A percentile compares a stretch with the other conserved stretches of the same genome.
Evolutionary conservation across 331 rosid species (phyloP).

Genomic region (Phaseolus coccineus): DNA sequence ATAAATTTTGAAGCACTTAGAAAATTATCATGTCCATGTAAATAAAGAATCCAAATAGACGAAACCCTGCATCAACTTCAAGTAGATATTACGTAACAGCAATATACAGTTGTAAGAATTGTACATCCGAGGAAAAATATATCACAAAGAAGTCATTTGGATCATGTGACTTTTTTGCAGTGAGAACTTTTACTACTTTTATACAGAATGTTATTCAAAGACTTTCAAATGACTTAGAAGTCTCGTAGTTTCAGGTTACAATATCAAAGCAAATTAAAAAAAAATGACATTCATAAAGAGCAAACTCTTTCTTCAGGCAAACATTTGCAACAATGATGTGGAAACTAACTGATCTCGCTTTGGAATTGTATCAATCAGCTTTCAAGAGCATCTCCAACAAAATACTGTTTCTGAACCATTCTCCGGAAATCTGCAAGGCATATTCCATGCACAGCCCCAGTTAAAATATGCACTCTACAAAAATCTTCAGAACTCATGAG

Average conservation of each 20-base stretch:
- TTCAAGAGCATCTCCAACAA: conserved; percentile 77
- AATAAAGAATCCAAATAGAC: not conserved
- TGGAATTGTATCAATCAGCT: conserved; percentile 56
- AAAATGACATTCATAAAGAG: conserved; percentile 24
- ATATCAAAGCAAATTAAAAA: conserved; percentile 33
- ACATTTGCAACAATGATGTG: conserved; percentile 39
- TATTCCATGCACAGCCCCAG: conserved; percentile 5
- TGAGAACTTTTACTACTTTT: conserved; percentile 32
- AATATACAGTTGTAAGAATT: conserved; percentile 22
- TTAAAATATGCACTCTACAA: conserved; percentile 5
- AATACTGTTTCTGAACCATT: conserved; percentile 86
- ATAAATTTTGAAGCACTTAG: not conserved
- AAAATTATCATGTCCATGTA: not conserved
- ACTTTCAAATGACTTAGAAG: conserved; percentile 25
- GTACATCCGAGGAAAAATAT: not conserved
- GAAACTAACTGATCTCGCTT: conserved; percentile 25
- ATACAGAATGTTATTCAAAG: conserved; percentile 38
- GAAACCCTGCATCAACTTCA: conserved; percentile 5
- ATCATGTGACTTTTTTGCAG: conserved; percentile 26
- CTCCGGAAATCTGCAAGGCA: conserved; percentile 73
- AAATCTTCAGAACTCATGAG: not conserved
- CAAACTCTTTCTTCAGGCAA: conserved; percentile 43
- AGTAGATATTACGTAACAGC: not conserved
- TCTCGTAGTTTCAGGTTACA: conserved; percentile 40
- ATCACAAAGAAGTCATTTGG: not conserved